Evolutionary conservation across 1,284 basidiomycete genomes (phyloP), one percentile per base, ranked within the genome.

Genomic region (Sanghuangporus sanghuang): DNA sequence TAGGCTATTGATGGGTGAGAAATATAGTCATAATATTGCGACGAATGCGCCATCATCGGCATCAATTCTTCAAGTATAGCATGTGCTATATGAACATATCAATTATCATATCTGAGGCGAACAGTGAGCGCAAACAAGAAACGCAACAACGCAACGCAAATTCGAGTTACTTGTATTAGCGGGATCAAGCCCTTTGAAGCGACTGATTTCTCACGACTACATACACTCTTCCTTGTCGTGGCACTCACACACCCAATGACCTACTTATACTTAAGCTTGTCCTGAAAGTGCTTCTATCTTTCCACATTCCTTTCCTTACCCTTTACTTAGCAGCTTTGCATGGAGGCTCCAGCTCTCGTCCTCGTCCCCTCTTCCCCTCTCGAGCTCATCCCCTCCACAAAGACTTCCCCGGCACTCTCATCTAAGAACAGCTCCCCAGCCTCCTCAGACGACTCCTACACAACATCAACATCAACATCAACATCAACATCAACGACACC

Each of bases 331-430:
- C 40, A 38, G 27, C 54, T 61, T 42, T 61, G 48, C 42, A 85
- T 85, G 84, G 78, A 79, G 67, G 69, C 78, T 6, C 77, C 77
- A 68, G 73, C 77, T 62, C 71, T 78, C 70, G 71, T 79, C 67
- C 72, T 82, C 68, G 72, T 79, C 40, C 76, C 79, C 23, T 73
- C 79, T 57, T 75, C 77, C 36, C 77, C 79, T 57, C 70, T 69
- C 66, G 67, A 69, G 59, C 62, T 68, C 72, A 59, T 66, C 62
- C 67, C 67, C 66, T 44, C 42, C 42, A 2, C 44, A 46, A 46
- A 11, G 16, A 46, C 21, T 5, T 66, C 63, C 53, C 63, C 65
- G 58, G 66, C 58, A 64, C 64, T 70, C 66, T 71, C 71, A 32
- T 69, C 69, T 35, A 60, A 71, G 68, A 59, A 65, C 49, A 50